phyloP scores from a whole-genome alignment of 768 basidiomycete species.

The Mycena vitilis region DNA sequence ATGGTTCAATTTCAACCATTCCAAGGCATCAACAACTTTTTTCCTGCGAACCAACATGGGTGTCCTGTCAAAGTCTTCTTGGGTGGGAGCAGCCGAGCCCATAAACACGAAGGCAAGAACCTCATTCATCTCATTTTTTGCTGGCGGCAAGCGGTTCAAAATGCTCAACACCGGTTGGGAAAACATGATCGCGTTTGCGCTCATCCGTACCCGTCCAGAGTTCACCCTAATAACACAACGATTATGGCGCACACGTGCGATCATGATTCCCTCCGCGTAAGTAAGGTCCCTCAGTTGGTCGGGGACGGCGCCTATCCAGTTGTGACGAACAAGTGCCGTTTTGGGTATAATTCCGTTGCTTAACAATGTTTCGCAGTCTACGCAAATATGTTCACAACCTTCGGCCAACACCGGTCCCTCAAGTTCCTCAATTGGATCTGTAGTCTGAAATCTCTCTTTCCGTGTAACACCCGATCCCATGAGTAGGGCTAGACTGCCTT shows the following conservation, averaged over 20 bases:
- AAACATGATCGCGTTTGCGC: constrained; percentile 45
- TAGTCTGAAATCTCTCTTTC: not conserved
- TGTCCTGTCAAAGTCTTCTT: not conserved
- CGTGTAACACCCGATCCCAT: not conserved
- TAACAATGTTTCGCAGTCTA: not conserved
- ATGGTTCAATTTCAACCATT: constrained; percentile 33
- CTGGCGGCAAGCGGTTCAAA: not conserved
- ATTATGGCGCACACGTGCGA: not conserved
- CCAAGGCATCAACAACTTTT: constrained; percentile 20
- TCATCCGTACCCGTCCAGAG: not conserved
- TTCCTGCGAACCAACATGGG: constrained; percentile 33
- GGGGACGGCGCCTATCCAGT: constrained; percentile 23
- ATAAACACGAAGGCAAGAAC: constrained; percentile 31
- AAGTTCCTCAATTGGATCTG: not conserved
- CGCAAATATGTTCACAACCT: not conserved
- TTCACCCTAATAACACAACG: not conserved
- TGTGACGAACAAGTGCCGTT: not conserved
- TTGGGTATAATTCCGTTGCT: constrained; percentile 4
- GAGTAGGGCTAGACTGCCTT: not conserved
- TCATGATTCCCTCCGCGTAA: not conserved
- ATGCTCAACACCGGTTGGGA: constrained; percentile 40
- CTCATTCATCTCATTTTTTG: constrained; percentile 33
- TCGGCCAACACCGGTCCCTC: constrained; percentile 10
- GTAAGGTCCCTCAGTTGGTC: not conserved
- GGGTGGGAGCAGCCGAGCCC: not conserved